A percentile compares a stretch with the other conserved stretches of the same genome.
Conservation (phyloP, 371 early-diverging fungal genomes). For the Mortierella sp. region DNA sequence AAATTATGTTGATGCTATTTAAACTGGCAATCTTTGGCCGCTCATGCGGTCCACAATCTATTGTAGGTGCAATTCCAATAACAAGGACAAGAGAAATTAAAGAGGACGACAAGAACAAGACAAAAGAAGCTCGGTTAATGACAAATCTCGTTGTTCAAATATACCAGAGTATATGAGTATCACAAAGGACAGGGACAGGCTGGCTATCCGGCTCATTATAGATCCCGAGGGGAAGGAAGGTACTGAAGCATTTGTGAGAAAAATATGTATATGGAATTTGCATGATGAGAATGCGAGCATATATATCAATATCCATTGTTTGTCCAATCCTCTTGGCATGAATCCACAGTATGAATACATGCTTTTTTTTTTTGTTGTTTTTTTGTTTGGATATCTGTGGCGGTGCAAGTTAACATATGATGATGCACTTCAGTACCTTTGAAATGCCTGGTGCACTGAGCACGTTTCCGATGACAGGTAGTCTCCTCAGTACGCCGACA, state of each 20-base stretch:
- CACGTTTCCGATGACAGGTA: slow-evolving; percentile 92
- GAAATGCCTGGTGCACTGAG: slow-evolving; percentile 86
- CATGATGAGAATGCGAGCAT: slow-evolving; percentile 8
- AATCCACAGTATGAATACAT: too few relatives aligned
- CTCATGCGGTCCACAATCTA: slow-evolving; percentile 51
- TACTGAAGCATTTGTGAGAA: slow-evolving; percentile 13
- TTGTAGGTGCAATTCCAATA: background rate
- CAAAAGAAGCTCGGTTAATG: background rate
- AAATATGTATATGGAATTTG: slow-evolving; percentile 9
- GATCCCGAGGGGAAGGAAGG: slow-evolving; percentile 35
- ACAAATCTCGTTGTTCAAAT: background rate
- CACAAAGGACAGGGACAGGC: background rate
- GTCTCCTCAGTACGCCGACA: slow-evolving; percentile 85
- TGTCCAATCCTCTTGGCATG: background rate
- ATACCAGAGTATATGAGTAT: background rate
- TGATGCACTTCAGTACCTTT: slow-evolving; percentile 62
- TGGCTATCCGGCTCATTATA: slow-evolving; percentile 1
- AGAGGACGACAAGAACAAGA: background rate
- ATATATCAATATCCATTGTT: background rate
- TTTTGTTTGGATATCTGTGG: background rate
- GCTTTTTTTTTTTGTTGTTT: background rate
- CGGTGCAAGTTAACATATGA: background rate
- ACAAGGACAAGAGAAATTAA: background rate
- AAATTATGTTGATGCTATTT: slow-evolving; percentile 3
- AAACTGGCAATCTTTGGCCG: slow-evolving; percentile 49